Evolutionary conservation across 1,284 basidiomycete species (phyloP).

Genomic region (Tilletia setariae): DNA sequence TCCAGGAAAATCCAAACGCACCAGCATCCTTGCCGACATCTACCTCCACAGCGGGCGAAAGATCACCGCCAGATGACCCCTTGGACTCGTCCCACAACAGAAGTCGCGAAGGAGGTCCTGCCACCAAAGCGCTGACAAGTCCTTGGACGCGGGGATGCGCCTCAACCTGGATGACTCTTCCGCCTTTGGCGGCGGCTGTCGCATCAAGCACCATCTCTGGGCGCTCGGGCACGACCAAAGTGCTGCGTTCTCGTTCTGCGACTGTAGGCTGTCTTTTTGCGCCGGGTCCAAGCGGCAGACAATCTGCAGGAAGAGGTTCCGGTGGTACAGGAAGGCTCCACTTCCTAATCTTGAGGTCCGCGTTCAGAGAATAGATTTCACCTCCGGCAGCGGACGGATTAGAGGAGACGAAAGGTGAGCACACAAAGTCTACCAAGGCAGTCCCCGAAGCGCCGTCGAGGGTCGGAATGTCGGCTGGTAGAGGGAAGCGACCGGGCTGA

Average conservation of each 20-base stretch:
- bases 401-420: constrained; percentile 3
- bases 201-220: neutral
- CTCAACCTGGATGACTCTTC: constrained; percentile 20
- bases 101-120: constrained; percentile 16
- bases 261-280: constrained; percentile 13
- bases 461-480: neutral
- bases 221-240: neutral
- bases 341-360: constrained; percentile 17
- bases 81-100: constrained; percentile 6
- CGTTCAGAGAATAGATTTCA: constrained; percentile 4
- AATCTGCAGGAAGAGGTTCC: neutral
- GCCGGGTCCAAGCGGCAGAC: neutral
- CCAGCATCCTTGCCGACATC: constrained; percentile 19
- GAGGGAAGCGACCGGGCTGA: constrained; percentile 16
- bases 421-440: constrained; percentile 16
- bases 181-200: neutral
- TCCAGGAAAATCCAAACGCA: constrained; percentile 43
- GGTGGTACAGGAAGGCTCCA: constrained; percentile 16
- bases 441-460: neutral
- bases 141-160: constrained; percentile 20
- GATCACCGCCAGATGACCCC: neutral
- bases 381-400: constrained; percentile 3
- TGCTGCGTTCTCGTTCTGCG: neutral
- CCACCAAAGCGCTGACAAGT: constrained; percentile 16
- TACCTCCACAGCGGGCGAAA: neutral